phyloP scores from a whole-genome alignment of 1,284 basidiomycete species.

The Ustilago tritici region DNA sequence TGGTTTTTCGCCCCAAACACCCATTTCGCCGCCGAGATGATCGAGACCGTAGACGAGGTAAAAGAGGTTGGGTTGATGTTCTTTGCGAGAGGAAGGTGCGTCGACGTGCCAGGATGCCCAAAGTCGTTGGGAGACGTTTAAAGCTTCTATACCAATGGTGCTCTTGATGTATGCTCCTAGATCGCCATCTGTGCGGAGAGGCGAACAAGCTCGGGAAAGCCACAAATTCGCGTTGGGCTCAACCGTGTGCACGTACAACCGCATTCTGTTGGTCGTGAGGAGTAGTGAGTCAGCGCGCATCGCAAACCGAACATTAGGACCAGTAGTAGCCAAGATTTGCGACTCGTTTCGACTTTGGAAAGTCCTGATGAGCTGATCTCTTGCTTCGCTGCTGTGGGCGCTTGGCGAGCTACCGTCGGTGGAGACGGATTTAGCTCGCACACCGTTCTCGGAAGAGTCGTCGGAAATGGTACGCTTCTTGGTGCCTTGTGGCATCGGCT shows the following conservation, averaged over 20 bases:
- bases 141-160: conserved; percentile 43
- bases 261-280: conserved; percentile 53
- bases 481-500: conserved; percentile 21
- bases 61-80: conserved; percentile 54
- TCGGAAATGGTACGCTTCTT: conserved; percentile 48
- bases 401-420: conserved; percentile 31
- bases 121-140: conserved; percentile 40
- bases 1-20: conserved; percentile 51
- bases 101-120: conserved; percentile 57
- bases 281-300: conserved; percentile 48
- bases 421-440: conserved; percentile 44
- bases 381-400: conserved; percentile 15
- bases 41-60: conserved; percentile 54
- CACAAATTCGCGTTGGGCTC: conserved; percentile 52
- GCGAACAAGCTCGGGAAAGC: conserved; percentile 51
- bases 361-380: conserved; percentile 32
- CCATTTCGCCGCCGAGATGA: conserved; percentile 53
- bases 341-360: conserved; percentile 39
- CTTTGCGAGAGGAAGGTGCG: conserved; percentile 29
- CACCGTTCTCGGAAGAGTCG: conserved; percentile 31
- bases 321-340: conserved; percentile 27
- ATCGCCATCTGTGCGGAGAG: conserved; percentile 46
- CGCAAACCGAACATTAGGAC: conserved; percentile 40
- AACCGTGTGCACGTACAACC: conserved; percentile 52
- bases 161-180: conserved; percentile 51